Evolutionary conservation across 2,329 filamentous ascomycete genomes (phyloP), one percentile per base, ranked within the genome.

Genomic region (Dichotomopilus funicola): DNA sequence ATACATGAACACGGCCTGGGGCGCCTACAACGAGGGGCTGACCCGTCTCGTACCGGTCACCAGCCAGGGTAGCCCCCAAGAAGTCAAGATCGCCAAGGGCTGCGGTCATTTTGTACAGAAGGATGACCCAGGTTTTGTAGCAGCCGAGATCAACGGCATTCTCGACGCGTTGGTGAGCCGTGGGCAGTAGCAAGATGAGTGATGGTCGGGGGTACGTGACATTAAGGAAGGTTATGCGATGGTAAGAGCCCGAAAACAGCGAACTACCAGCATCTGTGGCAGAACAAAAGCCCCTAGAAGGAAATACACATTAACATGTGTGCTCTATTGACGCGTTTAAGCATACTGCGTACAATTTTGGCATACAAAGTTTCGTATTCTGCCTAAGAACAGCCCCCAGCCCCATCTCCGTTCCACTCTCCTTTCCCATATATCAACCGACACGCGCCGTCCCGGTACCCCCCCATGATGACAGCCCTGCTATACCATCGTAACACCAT

Each of bases 61-160:
- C 19, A n/a, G 19, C 19, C 19, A 27, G 19, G 19, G 19, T 27
- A 27, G 19, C 19, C 19, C 19, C 19, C 19, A n/a, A 1, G 48
- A 55, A 5, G 53, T 64, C 11, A 62, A 62, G 69, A 72, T 76
- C 43, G 78, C 78, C 0, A 67, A 71, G 6, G 70, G 71, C 0
- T 78, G 76, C 37, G 78, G 78, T 0, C 78, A 82, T 64, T 81
- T 82, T 55, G 74, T 83, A 31, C 81, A 83, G 60, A 70, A 67
- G 38, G 79, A 82, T 57, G 73, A 76, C 34, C 79, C 80, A 3
- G 67, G 56, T 1, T 70, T 77, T 55, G 77, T 79, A 6, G 70
- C 69, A 1, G 49, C 10, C 7, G 58, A 65, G 49, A 54, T 63
- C 35, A 42, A 42, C 38, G 27, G 10, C 10, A 34, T 66, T 6